Evolutionary conservation across 1,284 basidiomycete genomes (phyloP), one percentile per base, ranked within the genome.

Genomic region (Ganoderma leucocontextum): DNA sequence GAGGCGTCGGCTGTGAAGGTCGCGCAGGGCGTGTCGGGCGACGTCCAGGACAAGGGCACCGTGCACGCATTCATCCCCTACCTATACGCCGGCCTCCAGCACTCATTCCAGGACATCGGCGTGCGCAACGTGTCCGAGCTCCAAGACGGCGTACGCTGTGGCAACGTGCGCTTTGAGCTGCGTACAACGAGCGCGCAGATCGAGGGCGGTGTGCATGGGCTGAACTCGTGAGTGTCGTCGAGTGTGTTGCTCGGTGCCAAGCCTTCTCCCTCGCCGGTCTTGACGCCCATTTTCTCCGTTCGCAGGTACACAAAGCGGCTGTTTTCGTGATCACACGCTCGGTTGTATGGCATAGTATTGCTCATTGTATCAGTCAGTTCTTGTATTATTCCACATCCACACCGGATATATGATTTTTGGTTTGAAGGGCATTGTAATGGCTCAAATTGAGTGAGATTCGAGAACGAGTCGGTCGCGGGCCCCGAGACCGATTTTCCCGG

Each of bases 41-140:
- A 98, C 74, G 97, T 99, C 17, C 94, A 96, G 80, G 97, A 99
- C 83, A 99, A 98, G 87, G 97, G 98, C 33, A 95, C 93, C 69
- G 89, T 98, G 73, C 92, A 91, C 82, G 91, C 92, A 66, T 98
- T 97, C 81, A 80, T 98, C 64, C 97, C 96, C 9, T 99, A 99
- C 82, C 85, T 99, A 57, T 88, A 96, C 78, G 91, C 92, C 25
- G 97, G 97, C 60, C 84, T 99, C 59, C 97, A 98, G 82, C 97
- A 99, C 82, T 97, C 95, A 74, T 84, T 99, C 72, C 97, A 99
- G 84, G 97, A 99, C 76, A 89, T 97, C 73, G 98, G 97, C 44
- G 90, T 96, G 53, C 86, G 80, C 76, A 93, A 84, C 73, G 84
- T 96, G 63, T 75, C 71, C 41, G 86, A 86, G 74, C 84, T 99